Base-by-base conservation (phyloP, 768 basidiomycete genomes). In the Amanita molliuscula region DNA sequence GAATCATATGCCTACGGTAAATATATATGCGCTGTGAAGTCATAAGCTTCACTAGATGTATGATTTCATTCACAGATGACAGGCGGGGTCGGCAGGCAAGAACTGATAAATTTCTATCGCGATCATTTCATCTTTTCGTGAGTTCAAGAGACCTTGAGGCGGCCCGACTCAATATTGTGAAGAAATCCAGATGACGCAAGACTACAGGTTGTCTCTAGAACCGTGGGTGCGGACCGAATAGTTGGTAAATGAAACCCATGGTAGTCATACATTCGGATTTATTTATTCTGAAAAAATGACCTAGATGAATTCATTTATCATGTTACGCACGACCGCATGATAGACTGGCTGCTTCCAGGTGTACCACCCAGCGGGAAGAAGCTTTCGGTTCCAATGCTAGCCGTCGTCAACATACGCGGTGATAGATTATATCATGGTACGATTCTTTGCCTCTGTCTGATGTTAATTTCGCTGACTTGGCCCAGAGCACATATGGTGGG, bases 91-190 rank as follows among this genome's bases (percentile, higher is more conserved):
- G 78, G 79, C 1, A 69, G 76, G 20, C 59, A 71, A 53, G 62
- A 65, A 9, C 64, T 81, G 29, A 71, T 73, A 2, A 69, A 63
- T 2, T 81, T 79, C 54, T 81, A 81, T 55, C 67, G 75, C 36
- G 74, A 78, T 50, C 76, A 77, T 53, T 78, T 78, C 54, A 73
- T 78, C 37, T 76, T 76, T 53, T 67, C 65, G 75, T 75, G 33
- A 48, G 71, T 61, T 13, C 29, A 15, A 9, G 6, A 13, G 33
- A 31, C 6, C 2, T 44, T 9, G 23, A 10, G 42, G 15, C n/a
- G 34, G 25, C 18, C 16, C 31, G 6, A 23, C 18, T 41, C 37
- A 47, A 4, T 36, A 18, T 36, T 6, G 16, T 25, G n/a, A 15
- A 76, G 74, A 43, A 78, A 78, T 50, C 76, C 78, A 0, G 61